Percentiles rank a stretch among this genome's conserved stretches.
phyloP scores from a whole-genome alignment of 2,329 filamentous ascomycete genomes.

The Dactylellina sp. region DNA sequence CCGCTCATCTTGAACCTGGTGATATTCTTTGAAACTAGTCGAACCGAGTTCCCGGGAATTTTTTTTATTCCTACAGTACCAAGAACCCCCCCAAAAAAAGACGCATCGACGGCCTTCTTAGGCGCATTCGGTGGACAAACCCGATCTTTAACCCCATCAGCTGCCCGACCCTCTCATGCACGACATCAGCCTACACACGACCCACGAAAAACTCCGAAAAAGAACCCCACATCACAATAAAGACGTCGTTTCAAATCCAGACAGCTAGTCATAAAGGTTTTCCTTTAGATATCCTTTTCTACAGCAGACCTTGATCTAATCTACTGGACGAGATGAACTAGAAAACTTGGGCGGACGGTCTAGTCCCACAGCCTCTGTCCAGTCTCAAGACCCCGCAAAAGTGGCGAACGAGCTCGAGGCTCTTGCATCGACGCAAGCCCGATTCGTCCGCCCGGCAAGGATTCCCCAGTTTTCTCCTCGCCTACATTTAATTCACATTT shows the following conservation, averaged over 20 bases:
- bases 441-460: constrained; percentile 23
- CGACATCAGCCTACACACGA: constrained; percentile 25
- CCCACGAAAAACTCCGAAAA: constrained; percentile 32
- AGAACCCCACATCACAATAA: constrained; percentile 4
- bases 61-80: not conserved
- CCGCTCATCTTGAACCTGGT: constrained; percentile 12
- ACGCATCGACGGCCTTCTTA: not conserved
- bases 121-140: not conserved
- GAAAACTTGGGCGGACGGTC: too few species aligned
- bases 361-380: constrained; percentile 14
- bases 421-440: not conserved
- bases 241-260: constrained; percentile 52
- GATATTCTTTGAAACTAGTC: constrained; percentile 9
- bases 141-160: constrained; percentile 19
- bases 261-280: constrained; percentile 41
- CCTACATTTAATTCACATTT: not conserved
- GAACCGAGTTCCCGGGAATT: constrained; percentile 5
- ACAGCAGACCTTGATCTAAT: too few species aligned
- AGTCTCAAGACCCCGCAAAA: not conserved
- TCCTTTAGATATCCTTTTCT: constrained; percentile 13
- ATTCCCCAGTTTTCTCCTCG: constrained; percentile 49
- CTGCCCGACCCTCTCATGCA: constrained; percentile 35
- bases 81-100: not conserved
- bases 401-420: constrained; percentile 13
- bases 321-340: too few species aligned